These are phyloP conservation scores for Globisporangium lucens DNA, from an alignment of 352 stramenopile species.

Conservation along the genomic window DNA sequence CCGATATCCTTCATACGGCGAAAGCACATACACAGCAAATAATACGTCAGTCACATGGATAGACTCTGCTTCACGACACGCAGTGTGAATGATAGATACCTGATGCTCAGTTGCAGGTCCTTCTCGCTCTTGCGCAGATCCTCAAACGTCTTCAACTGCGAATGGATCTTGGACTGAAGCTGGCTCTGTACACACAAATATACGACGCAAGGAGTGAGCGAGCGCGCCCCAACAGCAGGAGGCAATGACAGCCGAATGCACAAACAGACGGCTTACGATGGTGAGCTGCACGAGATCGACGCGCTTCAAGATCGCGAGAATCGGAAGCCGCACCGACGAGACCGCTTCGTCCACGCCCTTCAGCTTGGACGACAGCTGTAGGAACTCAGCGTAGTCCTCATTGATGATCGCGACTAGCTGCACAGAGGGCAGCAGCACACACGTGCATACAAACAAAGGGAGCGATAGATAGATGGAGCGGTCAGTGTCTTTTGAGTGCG, in stretches of 20 bases:
- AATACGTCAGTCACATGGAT: neutral
- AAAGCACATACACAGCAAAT: neutral
- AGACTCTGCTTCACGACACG: neutral
- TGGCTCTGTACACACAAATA: constrained; percentile 26
- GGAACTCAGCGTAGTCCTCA: constrained; percentile 86
- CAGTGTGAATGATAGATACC: constrained; percentile 13
- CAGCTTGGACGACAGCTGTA: constrained; percentile 85
- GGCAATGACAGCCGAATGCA: neutral
- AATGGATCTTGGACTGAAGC: constrained; percentile 55
- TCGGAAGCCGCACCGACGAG: constrained; percentile 66
- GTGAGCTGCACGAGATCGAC: constrained; percentile 67
- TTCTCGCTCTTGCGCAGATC: constrained; percentile 45
- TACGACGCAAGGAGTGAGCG: neutral
- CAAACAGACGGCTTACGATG: constrained; percentile 33
- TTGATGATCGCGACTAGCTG: constrained; percentile 88
- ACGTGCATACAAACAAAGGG: neutral
- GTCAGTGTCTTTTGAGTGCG: neutral
- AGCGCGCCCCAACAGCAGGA: neutral
- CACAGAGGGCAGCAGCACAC: neutral
- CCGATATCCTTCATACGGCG: constrained; percentile 36
- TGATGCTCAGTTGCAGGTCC: constrained; percentile 61
- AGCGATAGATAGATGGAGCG: neutral
- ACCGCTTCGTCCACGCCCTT: constrained; percentile 86
- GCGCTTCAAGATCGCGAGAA: constrained; percentile 73
- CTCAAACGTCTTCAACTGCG: constrained; percentile 37